These are phyloP conservation scores for Nigrospora osmanthi DNA, from an alignment of 2,329 filamentous ascomycete genomes.

Conservation along the genomic window DNA sequence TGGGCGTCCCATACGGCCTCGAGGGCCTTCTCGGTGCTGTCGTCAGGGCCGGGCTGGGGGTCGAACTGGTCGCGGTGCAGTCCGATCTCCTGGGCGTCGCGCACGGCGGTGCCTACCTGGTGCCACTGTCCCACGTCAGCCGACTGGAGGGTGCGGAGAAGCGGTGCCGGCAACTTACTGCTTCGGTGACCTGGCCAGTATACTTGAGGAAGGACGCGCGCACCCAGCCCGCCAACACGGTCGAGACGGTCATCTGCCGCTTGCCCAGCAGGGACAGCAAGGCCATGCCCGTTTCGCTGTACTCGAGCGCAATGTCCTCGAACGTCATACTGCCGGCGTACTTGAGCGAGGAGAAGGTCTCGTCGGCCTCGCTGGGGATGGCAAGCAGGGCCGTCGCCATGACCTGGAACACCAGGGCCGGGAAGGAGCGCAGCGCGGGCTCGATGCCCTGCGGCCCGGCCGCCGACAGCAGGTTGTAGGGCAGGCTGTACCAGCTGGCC, in stretches of 20 bases:
- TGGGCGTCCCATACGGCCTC: slow-evolving; percentile 53
- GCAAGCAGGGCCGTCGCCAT: slow-evolving; percentile 46
- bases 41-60: slow-evolving; percentile 36
- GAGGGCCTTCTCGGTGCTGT: slow-evolving; percentile 36
- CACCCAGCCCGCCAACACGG: slow-evolving; percentile 50
- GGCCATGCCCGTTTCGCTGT: slow-evolving; percentile 48
- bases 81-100: slow-evolving; percentile 56
- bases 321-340: slow-evolving; percentile 52
- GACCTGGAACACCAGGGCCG: slow-evolving; percentile 52
- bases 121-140: slow-evolving; percentile 36
- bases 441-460: slow-evolving; percentile 42
- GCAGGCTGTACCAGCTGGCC: slow-evolving; percentile 44
- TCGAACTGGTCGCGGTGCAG: slow-evolving; percentile 47
- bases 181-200: slow-evolving; percentile 49
- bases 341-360: slow-evolving; percentile 47
- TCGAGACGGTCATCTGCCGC: slow-evolving; percentile 44
- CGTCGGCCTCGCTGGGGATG: slow-evolving; percentile 37
- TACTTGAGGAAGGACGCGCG: slow-evolving; percentile 51
- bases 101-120: slow-evolving; percentile 45
- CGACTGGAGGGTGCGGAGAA: background rate
- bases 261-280: slow-evolving; percentile 50
- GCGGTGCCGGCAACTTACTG: slow-evolving; percentile 26
- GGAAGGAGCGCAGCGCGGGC: slow-evolving; percentile 46
- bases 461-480: slow-evolving; percentile 41
- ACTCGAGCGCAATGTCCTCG: slow-evolving; percentile 52